Evolutionary conservation across 2,329 filamentous ascomycete genomes (phyloP).

Genomic region (Graphium sp.): DNA sequence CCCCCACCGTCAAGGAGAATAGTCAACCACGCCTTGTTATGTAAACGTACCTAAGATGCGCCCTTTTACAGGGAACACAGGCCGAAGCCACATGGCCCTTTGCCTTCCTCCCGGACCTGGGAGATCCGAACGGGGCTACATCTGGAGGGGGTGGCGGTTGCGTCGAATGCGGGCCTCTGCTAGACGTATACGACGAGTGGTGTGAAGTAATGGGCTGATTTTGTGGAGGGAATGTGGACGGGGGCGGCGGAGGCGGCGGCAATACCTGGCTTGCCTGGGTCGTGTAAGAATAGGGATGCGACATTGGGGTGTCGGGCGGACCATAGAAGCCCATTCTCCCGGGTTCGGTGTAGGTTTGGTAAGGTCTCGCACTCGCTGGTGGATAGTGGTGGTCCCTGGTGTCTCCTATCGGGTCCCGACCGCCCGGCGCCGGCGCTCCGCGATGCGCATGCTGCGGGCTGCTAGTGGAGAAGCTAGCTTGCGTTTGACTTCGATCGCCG

Average conservation of each 20-base stretch:
- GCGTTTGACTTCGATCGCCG: slow-evolving; percentile 30
- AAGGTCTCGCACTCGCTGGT: slow-evolving; percentile 10
- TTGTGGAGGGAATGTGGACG: slow-evolving; percentile 5
- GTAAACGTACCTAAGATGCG: slow-evolving; percentile 48
- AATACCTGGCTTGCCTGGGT: slow-evolving; percentile 6
- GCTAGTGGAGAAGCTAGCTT: slow-evolving; percentile 14
- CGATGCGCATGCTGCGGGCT: slow-evolving; percentile 31
- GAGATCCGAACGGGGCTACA: slow-evolving; percentile 29
- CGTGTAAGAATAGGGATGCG: slow-evolving; percentile 11
- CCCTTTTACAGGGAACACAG: slow-evolving; percentile 73
- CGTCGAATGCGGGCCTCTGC: slow-evolving; percentile 5
- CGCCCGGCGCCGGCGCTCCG: slow-evolving; percentile 8
- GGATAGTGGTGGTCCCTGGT: slow-evolving; percentile 3
- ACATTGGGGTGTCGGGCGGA: slow-evolving; percentile 18
- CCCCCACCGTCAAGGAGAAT: slow-evolving; percentile 5
- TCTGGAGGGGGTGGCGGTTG: slow-evolving; percentile 22
- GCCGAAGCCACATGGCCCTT: slow-evolving; percentile 74
- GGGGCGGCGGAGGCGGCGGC: slow-evolving; percentile 8
- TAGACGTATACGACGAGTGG: slow-evolving; percentile 4
- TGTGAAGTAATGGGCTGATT: slow-evolving; percentile 4
- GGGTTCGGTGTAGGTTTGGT: slow-evolving; percentile 18
- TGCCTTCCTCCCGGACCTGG: slow-evolving; percentile 48
- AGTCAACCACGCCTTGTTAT: too few relatives aligned
- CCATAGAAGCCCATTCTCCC: slow-evolving; percentile 22
- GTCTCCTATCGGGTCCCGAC: slow-evolving; percentile 1